These are phyloP conservation scores for Schizochytrium sp. DNA, from an alignment of 108 stramenopile species.

Conservation along the genomic window DNA sequence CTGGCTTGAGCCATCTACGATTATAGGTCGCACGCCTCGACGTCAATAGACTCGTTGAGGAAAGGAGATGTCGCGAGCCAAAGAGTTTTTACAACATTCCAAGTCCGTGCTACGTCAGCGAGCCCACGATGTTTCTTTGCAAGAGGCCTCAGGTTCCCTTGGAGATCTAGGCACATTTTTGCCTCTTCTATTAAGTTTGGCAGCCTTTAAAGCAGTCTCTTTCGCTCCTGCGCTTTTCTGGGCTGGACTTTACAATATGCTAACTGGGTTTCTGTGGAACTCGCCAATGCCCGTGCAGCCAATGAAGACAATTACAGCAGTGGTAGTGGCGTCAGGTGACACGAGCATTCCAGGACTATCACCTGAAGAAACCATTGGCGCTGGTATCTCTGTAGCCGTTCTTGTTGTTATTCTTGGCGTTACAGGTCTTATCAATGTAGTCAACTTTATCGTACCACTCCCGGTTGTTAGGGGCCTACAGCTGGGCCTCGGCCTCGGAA, in stretches of 20 bases:
- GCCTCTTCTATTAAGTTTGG: constrained; percentile 82
- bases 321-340: constrained; percentile 73
- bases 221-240: constrained; percentile 82
- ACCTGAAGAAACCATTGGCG: constrained; percentile 74
- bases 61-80: too few relatives aligned
- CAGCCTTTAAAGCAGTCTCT: constrained; percentile 75
- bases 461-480: constrained; percentile 83
- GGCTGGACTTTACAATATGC: constrained; percentile 79
- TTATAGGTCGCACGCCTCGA: too few relatives aligned
- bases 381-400: constrained; percentile 81
- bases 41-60: too few relatives aligned
- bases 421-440: constrained; percentile 80
- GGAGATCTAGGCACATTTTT: constrained; percentile 82
- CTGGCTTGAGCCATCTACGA: too few relatives aligned
- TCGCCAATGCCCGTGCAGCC: constrained; percentile 89
- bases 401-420: constrained; percentile 76
- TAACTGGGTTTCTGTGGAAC: constrained; percentile 81
- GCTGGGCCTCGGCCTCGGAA: constrained; percentile 82
- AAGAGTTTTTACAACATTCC: background rate
- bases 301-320: constrained; percentile 87
- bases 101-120: background rate
- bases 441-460: constrained; percentile 81
- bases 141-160: constrained; percentile 82
- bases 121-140: constrained; percentile 56
- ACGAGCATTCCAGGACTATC: background rate